These are phyloP conservation scores for Neofusicoccum ribis DNA, from an alignment of 2,329 filamentous ascomycete genomes.

Conservation along the genomic window DNA sequence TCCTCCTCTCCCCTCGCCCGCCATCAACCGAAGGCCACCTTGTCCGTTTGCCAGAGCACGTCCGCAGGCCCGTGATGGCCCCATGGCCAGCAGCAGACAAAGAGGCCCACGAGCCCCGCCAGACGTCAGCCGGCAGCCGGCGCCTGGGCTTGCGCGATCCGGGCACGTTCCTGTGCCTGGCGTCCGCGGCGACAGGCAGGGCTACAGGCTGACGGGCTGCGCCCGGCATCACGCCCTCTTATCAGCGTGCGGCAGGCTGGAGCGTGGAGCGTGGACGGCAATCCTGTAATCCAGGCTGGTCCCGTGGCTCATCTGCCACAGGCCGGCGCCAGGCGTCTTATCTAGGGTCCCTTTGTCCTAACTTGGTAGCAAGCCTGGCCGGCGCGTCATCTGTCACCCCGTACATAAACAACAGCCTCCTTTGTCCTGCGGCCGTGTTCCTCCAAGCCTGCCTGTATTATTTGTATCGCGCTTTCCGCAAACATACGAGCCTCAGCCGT, in stretches of 20 bases:
- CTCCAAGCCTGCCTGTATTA: neutral
- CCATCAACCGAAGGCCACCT: constrained; percentile 14
- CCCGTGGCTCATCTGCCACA: constrained; percentile 19
- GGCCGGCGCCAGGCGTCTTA: constrained; percentile 12
- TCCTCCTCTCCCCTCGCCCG: neutral
- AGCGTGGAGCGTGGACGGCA: neutral
- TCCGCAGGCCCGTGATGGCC: constrained; percentile 2
- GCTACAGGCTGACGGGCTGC: constrained; percentile 16
- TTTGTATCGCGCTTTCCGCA: constrained; percentile 3
- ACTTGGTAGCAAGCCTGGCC: constrained; percentile 10
- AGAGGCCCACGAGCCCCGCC: neutral
- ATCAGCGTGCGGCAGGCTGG: constrained; percentile 13
- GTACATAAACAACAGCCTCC: constrained; percentile 20
- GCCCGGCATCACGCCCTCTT: constrained; percentile 12
- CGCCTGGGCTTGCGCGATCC: neutral
- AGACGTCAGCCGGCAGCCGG: neutral
- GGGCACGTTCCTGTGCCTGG: constrained; percentile 13
- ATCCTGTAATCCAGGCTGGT: constrained; percentile 6
- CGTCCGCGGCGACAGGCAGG: neutral
- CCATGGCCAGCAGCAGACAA: neutral
- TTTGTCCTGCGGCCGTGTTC: constrained; percentile 7
- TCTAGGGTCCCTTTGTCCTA: constrained; percentile 18
- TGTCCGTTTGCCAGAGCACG: constrained; percentile 2
- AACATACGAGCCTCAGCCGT: neutral
- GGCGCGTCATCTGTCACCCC: constrained; percentile 10